Evolutionary conservation across 2,329 filamentous ascomycete genomes (phyloP).

Genomic region (Cladosporium sp.): DNA sequence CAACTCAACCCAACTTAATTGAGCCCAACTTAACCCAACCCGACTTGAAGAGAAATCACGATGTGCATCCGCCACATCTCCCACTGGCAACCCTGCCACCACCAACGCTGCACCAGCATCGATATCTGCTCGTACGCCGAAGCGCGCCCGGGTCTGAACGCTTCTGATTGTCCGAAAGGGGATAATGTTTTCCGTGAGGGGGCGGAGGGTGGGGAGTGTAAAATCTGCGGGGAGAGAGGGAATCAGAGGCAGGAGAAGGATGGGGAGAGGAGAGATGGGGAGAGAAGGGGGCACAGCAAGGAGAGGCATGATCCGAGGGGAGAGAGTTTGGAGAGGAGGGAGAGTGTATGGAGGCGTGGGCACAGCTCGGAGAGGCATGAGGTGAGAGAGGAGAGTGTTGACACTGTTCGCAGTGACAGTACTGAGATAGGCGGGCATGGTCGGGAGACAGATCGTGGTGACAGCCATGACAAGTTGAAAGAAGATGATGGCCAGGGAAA

Average conservation of each 20-base stretch:
- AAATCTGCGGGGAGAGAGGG: background rate
- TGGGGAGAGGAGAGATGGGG: background rate
- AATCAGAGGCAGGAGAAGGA: background rate
- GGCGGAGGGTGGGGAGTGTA: background rate
- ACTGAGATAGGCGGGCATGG: background rate
- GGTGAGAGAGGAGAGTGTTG: background rate
- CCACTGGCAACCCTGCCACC: conserved; percentile 6
- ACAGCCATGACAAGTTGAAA: background rate
- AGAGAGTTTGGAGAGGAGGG: background rate
- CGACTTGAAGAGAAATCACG: background rate
- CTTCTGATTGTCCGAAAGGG: background rate
- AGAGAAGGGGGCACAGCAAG: background rate
- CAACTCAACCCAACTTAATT: background rate
- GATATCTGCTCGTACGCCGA: background rate
- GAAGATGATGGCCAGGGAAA: background rate
- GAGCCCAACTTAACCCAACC: background rate
- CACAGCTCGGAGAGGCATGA: background rate
- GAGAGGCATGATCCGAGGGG: background rate
- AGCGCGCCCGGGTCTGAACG: background rate
- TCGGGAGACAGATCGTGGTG: background rate
- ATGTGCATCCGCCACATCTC: conserved; percentile 8
- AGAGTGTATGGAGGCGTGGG: background rate
- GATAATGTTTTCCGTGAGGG: background rate
- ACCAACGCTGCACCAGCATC: conserved; percentile 11
- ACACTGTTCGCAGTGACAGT: background rate